Base-by-base conservation (phyloP, 352 stramenopile genomes). In the Phytophthora cactorum region DNA sequence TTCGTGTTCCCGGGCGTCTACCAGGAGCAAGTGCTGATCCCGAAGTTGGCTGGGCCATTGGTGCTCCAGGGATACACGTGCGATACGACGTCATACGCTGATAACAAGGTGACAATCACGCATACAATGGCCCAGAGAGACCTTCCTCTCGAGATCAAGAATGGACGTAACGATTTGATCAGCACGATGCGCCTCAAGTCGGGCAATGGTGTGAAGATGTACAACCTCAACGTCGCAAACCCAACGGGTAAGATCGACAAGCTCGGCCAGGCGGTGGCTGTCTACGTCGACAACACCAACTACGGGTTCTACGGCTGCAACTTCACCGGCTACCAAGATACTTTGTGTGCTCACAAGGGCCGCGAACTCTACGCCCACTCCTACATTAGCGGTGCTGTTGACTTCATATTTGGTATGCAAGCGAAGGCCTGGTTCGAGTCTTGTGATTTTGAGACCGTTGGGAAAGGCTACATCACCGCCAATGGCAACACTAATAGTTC, bases 1-100 rank as follows among this genome's bases (percentile, higher is more conserved):
- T 72, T 72, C 38, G n/a, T 72, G 17, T 55, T 60, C n/a, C 65
- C 65, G 2, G 65, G 65, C 11, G 32, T 63, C 1, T 68, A 72
- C 41, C 36, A 60, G 1, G 59, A 72, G 39, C 65, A 72, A 41
- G 52, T 72, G 5, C 1, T 52, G 1, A 25, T 72, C 11, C 52
- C 52, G 6, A 43, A 59, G 11, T 10, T 68, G 1, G 31, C 41
- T 28, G 52, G 60, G 5, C 52, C 43, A 8, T 11, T 72, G 17
- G 39, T 63, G 39, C 11, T 72, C 0, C 65, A 72, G 17, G 65
- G 65, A 3, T 68, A 68, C 59, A 72, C 52, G 29, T 68, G 65
- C 11, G 29, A 72, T 50, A 63, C 58, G 29, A 64, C 50, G 5
- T 52, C 53, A 7, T 72, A 72, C 27, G 27, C 34, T 3, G 17